Base-by-base conservation (phyloP, 306 rosid genomes). In the Mimosa bimucronata region DNA sequence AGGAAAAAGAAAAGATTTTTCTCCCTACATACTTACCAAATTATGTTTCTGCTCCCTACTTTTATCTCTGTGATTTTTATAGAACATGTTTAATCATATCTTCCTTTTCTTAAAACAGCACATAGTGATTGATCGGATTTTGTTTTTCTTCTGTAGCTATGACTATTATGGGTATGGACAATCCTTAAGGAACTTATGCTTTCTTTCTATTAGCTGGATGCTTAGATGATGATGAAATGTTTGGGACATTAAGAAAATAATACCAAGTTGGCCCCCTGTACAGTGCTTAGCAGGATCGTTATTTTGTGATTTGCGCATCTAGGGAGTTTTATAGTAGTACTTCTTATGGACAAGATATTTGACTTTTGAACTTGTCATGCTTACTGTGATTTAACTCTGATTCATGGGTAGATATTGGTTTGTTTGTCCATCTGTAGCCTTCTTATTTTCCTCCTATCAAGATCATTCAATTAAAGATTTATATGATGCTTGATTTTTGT, bases 81-180 rank as follows among this genome's bases (percentile, higher is more conserved):
- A n/a, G n/a, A n/a, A n/a, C n/a, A n/a, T n/a, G n/a, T n/a, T n/a
- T n/a, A n/a, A n/a, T n/a, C n/a, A n/a, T n/a, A n/a, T n/a, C n/a
- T n/a, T n/a, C n/a, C n/a, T n/a, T n/a, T n/a, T n/a, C n/a, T n/a
- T n/a, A n/a, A n/a, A n/a, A n/a, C n/a, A n/a, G n/a, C n/a, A n/a
- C n/a, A n/a, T n/a, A n/a, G n/a, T 81, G 19, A 64, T 29, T 71
- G 26, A 67, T 34, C 53, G 2, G 9, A 37, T 29, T n/a, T n/a
- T 57, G 9, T 61, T 10, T 15, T 65, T 13, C 2, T 69, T 52
- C 78, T 86, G 66, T 48, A 94, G 98, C 82, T 95, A 92, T 79
- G 98, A 95, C 78, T 95, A 95, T 81, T 90, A 97, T 30, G 98
- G 98, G 28, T 95, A 92, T 64, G 98, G 98, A 12, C 91, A 84